phyloP scores from a whole-genome alignment of 1,284 basidiomycete genomes.

The Moesziomyces parantarcticus region DNA sequence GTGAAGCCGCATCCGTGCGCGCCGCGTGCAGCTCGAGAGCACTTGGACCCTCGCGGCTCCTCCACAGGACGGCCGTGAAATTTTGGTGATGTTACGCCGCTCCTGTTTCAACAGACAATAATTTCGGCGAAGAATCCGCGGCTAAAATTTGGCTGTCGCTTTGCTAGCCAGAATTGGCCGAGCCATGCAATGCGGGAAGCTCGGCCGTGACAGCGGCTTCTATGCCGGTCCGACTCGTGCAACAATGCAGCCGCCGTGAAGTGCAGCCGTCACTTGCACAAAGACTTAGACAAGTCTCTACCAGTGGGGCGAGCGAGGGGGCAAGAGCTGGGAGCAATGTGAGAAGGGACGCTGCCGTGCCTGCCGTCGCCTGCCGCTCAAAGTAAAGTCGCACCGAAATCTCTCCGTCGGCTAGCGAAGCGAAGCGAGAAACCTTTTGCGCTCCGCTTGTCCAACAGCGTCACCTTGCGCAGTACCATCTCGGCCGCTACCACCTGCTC shows the following conservation, averaged over 20 bases:
- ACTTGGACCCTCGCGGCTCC: neutral
- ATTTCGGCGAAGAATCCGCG: too few relatives aligned
- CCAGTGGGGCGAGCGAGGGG: neutral
- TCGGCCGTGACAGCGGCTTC: too few relatives aligned
- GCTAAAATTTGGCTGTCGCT: too few relatives aligned
- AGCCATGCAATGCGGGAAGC: too few relatives aligned
- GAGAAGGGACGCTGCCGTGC: too few relatives aligned
- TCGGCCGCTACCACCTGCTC: neutral
- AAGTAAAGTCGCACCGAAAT: slow-evolving; percentile 9
- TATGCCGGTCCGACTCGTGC: too few relatives aligned
- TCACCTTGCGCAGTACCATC: neutral
- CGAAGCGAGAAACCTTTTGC: slow-evolving; percentile 1
- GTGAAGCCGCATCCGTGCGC: neutral
- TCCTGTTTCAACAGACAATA: too few relatives aligned
- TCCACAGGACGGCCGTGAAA: neutral
- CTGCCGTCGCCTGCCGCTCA: neutral
- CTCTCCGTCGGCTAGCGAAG: too few relatives aligned
- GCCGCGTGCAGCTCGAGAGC: neutral
- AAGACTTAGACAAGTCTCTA: slow-evolving; percentile 6
- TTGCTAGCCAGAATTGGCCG: too few relatives aligned
- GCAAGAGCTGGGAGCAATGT: neutral
- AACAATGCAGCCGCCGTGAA: too few relatives aligned
- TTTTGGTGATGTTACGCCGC: neutral
- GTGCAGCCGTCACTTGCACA: too few relatives aligned
- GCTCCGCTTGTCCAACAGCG: slow-evolving; percentile 17